Conservation (phyloP, 2,329 filamentous ascomycete genomes). For the Pestalotiopsis fici region DNA sequence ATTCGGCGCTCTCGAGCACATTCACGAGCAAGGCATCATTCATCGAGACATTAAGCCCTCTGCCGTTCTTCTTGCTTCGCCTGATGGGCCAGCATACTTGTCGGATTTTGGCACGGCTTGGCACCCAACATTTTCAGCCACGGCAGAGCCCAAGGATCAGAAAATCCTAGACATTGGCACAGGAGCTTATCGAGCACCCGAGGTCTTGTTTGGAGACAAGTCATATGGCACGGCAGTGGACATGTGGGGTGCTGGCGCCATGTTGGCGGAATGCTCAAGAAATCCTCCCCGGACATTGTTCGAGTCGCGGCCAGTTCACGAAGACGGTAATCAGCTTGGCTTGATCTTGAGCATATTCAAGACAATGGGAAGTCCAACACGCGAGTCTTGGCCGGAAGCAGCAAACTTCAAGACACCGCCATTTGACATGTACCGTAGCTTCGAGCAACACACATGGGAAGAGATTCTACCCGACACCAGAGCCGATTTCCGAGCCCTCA, state of each 20-base stretch:
- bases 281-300: constrained; percentile 68
- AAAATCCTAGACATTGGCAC: constrained; percentile 96
- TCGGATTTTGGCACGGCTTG: constrained; percentile 94
- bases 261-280: constrained; percentile 74
- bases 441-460: constrained; percentile 68
- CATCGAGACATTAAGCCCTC: constrained; percentile 95
- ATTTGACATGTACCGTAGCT: constrained; percentile 86
- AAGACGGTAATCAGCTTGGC: constrained; percentile 88
- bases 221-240: constrained; percentile 75
- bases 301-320: constrained; percentile 69
- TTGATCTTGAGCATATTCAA: constrained; percentile 92
- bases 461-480: constrained; percentile 66
- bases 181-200: constrained; percentile 86
- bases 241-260: constrained; percentile 85
- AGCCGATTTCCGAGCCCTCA: constrained; percentile 62
- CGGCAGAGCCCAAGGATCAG: constrained; percentile 61
- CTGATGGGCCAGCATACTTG: constrained; percentile 72
- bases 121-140: constrained; percentile 61
- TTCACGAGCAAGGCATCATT: constrained; percentile 78
- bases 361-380: constrained; percentile 82
- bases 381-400: constrained; percentile 83
- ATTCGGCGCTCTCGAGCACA: constrained; percentile 68
- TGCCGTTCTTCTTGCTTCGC: constrained; percentile 73
- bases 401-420: constrained; percentile 68
- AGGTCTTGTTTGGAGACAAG: constrained; percentile 82